Evolutionary conservation across 2,329 filamentous ascomycete species (phyloP), one percentile per base, ranked within the genome.

Genomic region (Pseudophaeomoniella oleicola): DNA sequence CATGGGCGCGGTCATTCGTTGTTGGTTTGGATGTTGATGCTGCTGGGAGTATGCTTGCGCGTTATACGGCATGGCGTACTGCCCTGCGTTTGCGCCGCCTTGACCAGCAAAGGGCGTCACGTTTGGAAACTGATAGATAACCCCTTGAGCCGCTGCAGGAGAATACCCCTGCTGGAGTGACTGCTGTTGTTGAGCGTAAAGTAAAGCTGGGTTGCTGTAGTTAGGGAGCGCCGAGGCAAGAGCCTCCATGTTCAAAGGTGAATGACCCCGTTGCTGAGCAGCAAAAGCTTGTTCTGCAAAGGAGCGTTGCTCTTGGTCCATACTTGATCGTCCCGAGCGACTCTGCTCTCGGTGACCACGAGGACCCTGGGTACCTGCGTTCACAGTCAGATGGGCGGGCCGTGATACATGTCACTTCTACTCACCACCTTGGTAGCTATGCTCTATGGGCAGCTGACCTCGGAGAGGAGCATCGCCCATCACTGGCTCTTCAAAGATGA

Each of bases 281-380:
- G 22, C 22, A 27, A 27, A 27, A n/a, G 22, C 6, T 27, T 27
- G 22, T 27, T 18, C 67, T 68, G 30, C 71, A 72, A 0, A 81
- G 75, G 64, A 59, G 75, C 44, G 56, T 14, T 35, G 33, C n/a
- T 19, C 17, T 18, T 38, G 39, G 19, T 40, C 36, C 34, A 29
- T 35, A 14, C 22, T 81, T 48, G 42, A 90, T 1, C 82, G 93
- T 49, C 63, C 68, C 2, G 71, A 27, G 22, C 22, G 22, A n/a
- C n/a, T 27, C 22, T 27, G 22, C n/a, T 27, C 22, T 27, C 22
- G 9, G 9, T 9, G 6, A 27, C 22, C 22, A 9, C 9, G 22
- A 27, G 22, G 22, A 27, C 6, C 22, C n/a, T n/a, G n/a, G n/a
- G n/a, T 27, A 27, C 22, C 6, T n/a, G 9, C 6, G 22, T 27